These are phyloP conservation scores for Rhodofomes roseus DNA, from an alignment of 1,284 basidiomycete genomes.

Conservation along the genomic window DNA sequence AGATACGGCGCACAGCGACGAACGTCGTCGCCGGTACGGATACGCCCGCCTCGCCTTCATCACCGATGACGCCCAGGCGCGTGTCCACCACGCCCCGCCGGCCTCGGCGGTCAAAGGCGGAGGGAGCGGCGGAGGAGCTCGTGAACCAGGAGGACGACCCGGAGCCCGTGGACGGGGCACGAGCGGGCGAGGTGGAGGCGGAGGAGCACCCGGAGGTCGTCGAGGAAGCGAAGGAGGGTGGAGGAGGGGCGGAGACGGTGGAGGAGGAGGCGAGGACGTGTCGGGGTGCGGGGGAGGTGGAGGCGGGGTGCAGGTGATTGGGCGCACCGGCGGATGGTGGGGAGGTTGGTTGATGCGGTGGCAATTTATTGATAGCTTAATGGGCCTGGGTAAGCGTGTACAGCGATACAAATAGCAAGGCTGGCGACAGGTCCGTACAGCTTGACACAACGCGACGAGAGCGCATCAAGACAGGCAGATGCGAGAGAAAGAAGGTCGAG, in stretches of 20 bases:
- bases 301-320: not conserved
- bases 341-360: no score
- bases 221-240: not conserved
- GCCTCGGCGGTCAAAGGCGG: not conserved
- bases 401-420: no score
- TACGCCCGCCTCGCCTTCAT: not conserved
- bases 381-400: no score
- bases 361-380: no score
- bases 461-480: no score
- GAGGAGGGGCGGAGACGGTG: constrained; percentile 4
- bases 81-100: no score
- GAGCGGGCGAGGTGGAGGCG: constrained; percentile 10
- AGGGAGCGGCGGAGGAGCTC: not conserved
- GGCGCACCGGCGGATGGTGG: no score
- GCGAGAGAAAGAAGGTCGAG: no score
- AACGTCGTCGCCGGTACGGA: not conserved
- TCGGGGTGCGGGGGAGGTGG: not conserved
- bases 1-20: constrained; percentile 1
- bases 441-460: no score
- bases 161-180: constrained; percentile 15
- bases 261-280: not conserved
- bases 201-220: constrained; percentile 19
- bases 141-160: constrained; percentile 3
- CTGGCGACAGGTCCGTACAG: no score
- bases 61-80: not conserved